Evolutionary conservation across 148 eudicot genomes (phyloP), one percentile per base, ranked within the genome.

Genomic region (Heliosperma pusillum): DNA sequence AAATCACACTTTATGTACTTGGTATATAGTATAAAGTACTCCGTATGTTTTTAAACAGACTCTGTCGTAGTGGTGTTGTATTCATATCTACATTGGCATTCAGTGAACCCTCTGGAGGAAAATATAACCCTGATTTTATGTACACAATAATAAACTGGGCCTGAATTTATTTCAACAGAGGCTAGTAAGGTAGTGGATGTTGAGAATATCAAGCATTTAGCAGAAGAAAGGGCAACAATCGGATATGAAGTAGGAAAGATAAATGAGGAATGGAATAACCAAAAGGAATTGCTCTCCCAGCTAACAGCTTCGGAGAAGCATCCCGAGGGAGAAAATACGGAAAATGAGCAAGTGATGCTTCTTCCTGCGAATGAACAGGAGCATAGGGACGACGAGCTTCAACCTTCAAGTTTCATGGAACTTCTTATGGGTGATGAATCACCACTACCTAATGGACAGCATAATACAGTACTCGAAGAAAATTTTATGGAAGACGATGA

Each of bases 121-220:
- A 64, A 29, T 9, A 5, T 64, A 5, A 17, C 68, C 68, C 33
- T 64, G 68, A 29, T 13, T 27, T 27, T 63, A 44, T 69, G 53
- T 5, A 59, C n/a, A n/a, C 45, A 11, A 9, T 53, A 26, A 33
- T 33, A 2, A 3, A 33, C 40, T 3, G 40, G 40, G 11, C 16
- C 53, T 12, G 53, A 47, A 7, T 69, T 40, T 53, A 40, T 50
- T 26, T 19, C 25, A 63, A 47, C 57, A 92, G 97, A 87, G 82
- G 96, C 96, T 36, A 76, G 88, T 33, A 69, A 80, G 66, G 56
- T 77, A 80, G 81, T 91, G 69, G 85, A 88, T 76, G 85, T 88
- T 21, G 69, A 87, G 77, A 76, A 88, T 72, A 80, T 93, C 66
- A 83, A 80, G 83, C 98, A 93, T 83, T 85, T 91, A 61, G 87